Conservation (phyloP, 2,329 filamentous ascomycete genomes). For the Hypomyces perniciosus region DNA sequence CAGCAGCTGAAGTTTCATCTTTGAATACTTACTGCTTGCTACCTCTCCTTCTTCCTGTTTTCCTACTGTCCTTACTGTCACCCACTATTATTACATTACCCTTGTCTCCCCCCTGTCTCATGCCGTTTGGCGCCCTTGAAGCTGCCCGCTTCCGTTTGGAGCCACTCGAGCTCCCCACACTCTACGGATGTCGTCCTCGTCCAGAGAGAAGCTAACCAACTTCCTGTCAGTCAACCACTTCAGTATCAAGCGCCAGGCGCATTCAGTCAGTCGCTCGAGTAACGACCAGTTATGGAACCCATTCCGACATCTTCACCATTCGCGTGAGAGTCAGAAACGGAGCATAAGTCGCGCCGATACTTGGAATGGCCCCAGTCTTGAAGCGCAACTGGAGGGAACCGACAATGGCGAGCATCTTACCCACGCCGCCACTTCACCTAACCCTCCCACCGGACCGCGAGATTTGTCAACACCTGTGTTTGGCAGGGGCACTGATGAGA, state of each 20-base stretch:
- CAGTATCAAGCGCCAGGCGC: slow-evolving; percentile 39
- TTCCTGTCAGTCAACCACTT: slow-evolving; percentile 38
- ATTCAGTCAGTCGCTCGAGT: slow-evolving; percentile 35
- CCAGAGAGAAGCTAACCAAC: slow-evolving; percentile 10
- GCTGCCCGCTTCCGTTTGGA: slow-evolving; percentile 7
- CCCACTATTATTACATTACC: background rate
- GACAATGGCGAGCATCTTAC: slow-evolving; percentile 27
- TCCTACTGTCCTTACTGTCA: background rate
- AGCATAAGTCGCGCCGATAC: slow-evolving; percentile 24
- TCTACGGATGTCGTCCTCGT: slow-evolving; percentile 10
- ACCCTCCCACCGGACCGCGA: slow-evolving; percentile 16
- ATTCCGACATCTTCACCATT: slow-evolving; percentile 34
- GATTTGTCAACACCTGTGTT: slow-evolving; percentile 21
- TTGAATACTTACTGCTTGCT: too few relatives aligned
- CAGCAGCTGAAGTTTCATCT: too few relatives aligned
- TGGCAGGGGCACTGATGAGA: slow-evolving; percentile 17
- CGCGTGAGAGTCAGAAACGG: slow-evolving; percentile 2
- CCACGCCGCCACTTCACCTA: slow-evolving; percentile 30
- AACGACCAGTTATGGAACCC: slow-evolving; percentile 37
- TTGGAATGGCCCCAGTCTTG: slow-evolving; percentile 29
- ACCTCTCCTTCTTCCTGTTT: background rate
- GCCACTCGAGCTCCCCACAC: background rate
- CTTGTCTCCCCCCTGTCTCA: slow-evolving; percentile 4
- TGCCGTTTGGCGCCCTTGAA: slow-evolving; percentile 6
- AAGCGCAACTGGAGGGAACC: slow-evolving; percentile 23